Base-by-base conservation (phyloP, 495 filamentous ascomycete genomes). In the Penicillium cataractarum region DNA sequence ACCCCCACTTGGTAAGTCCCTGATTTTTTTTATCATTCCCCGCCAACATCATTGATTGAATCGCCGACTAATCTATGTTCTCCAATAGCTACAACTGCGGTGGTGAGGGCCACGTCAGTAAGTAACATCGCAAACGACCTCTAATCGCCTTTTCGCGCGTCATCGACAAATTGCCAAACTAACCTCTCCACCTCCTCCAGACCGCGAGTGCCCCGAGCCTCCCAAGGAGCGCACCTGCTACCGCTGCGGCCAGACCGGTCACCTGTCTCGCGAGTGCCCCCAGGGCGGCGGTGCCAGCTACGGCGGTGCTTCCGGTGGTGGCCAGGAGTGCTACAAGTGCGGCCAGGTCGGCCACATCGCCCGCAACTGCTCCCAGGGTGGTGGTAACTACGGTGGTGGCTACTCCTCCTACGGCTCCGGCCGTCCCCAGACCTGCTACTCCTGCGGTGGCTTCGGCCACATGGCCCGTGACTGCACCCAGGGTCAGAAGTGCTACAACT, bases 401-500 rank as follows among this genome's bases (percentile, higher is more conserved):
- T 19, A 15, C 51, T 54, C 17, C 51, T 33, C 29, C 31, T 54
- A 32, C n/a, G 29, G 32, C 51, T 32, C 29, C 24, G 32, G 73
- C 48, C 82, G 86, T 62, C 84, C 84, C 63, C 91, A 93, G 79
- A 96, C 92, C 61, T 97, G 93, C 86, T 97, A 97, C 83, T 95
- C 93, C 46, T 97, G 94, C 78, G 94, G 95, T 71, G 95, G 95
- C 50, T 92, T 90, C 74, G 96, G 95, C 65, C 95, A 99, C 82
- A 92, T 97, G 89, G 93, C 91, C 70, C 89, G 93, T 66, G 95
- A 98, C 78, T 99, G 95, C 80, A 97, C 96, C 51, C 95, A 98
- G 71, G 95, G 95, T 58, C 93, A 93, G 83, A 98, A 98, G 84
- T 99, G 95, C 88, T 99, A 99, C 88, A 98, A 98, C 87, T 99